phyloP scores from a whole-genome alignment of 2,329 filamentous ascomycete species.

The Pyrenophora seminiperda region DNA sequence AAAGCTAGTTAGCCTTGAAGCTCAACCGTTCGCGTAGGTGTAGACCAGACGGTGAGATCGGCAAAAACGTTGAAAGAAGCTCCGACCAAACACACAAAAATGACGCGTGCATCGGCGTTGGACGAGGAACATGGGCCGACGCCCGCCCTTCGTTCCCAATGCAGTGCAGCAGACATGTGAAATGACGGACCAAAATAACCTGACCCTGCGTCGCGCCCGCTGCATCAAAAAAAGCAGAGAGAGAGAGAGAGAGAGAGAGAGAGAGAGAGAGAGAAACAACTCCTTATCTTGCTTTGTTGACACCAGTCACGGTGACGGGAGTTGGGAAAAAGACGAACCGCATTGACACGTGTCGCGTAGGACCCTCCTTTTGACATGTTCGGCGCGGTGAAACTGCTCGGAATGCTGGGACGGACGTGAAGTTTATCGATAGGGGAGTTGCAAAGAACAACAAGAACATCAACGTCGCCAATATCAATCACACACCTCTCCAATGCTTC shows the following conservation, averaged over 20 bases:
- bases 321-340: too few species aligned
- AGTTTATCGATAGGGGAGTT: not conserved
- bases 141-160: conserved; percentile 3
- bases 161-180: conserved; percentile 1
- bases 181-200: not conserved
- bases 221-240: too few species aligned
- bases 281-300: too few species aligned
- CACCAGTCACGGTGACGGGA: too few species aligned
- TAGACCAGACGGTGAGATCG: conserved; percentile 16
- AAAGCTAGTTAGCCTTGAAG: too few species aligned
- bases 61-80: conserved; percentile 12
- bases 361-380: conserved; percentile 6
- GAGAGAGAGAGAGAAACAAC: too few species aligned
- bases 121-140: conserved; percentile 1
- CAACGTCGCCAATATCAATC: not conserved
- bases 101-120: conserved; percentile 15
- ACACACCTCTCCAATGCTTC: conserved; percentile 6
- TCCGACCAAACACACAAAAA: conserved; percentile 22
- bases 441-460: not conserved
- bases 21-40: conserved; percentile 18
- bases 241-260: too few species aligned
- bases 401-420: conserved; percentile 7
- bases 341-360: not conserved
- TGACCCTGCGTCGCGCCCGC: too few species aligned
- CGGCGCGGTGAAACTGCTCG: conserved; percentile 14